These are phyloP conservation scores for Vitis amurensis DNA, from an alignment of 164 flowering plant species.

Conservation along the genomic window DNA sequence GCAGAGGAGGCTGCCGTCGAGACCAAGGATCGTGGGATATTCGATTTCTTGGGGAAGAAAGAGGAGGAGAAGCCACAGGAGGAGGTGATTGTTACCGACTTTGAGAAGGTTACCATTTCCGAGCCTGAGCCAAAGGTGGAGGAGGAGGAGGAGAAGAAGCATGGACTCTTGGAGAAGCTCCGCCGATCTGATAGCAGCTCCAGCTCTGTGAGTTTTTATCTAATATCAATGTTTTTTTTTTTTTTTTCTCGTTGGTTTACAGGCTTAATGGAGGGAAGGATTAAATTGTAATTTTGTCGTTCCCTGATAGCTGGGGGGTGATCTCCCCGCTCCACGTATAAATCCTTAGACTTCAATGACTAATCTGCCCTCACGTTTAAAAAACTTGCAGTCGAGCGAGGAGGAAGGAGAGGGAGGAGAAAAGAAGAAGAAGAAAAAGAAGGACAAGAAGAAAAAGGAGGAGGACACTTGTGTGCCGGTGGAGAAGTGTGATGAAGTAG, in stretches of 20 bases:
- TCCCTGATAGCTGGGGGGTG: neutral
- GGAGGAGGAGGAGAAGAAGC: conserved; percentile 45
- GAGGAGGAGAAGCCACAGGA: conserved; percentile 41
- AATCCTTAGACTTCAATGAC: neutral
- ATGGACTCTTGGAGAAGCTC: conserved; percentile 52
- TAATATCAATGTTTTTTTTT: neutral
- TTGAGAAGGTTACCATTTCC: conserved; percentile 33
- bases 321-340: neutral
- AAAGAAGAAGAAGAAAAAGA: conserved; percentile 65
- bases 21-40: conserved; percentile 62
- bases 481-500: neutral
- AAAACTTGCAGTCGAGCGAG: conserved; percentile 53
- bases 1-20: conserved; percentile 23
- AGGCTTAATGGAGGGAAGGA: conserved; percentile 10
- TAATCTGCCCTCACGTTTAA: neutral
- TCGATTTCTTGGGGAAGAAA: conserved; percentile 64
- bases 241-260: neutral
- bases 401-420: conserved; percentile 54
- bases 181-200: conserved; percentile 63
- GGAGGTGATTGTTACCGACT: conserved; percentile 28
- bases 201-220: conserved; percentile 66
- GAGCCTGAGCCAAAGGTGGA: conserved; percentile 15
- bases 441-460: conserved; percentile 41
- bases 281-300: too few species aligned
- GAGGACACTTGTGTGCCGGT: conserved; percentile 30